Evolutionary conservation across 2,329 filamentous ascomycete genomes (phyloP).

Genomic region (Phoma sp.): DNA sequence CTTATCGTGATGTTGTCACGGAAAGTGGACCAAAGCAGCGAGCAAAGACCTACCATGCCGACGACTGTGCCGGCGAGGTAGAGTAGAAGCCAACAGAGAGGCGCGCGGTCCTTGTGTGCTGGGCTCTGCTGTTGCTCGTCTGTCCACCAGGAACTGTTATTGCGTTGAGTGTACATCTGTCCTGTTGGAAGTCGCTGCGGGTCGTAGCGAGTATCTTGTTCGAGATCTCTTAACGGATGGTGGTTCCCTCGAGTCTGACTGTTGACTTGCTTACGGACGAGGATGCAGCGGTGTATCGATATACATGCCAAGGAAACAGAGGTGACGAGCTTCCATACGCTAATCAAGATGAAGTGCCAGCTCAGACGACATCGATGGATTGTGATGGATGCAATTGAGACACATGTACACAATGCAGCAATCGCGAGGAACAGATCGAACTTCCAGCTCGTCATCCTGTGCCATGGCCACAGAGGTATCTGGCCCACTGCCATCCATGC

Average conservation of each 20-base stretch:
- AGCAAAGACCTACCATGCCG: constrained; percentile 21
- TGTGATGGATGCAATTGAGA: constrained; percentile 21
- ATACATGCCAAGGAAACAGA: constrained; percentile 20
- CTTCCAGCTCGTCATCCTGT: constrained; percentile 4
- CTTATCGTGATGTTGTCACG: constrained; percentile 19
- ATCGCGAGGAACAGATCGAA: constrained; percentile 18
- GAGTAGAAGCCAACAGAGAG: constrained; percentile 23
- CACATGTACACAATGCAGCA: constrained; percentile 14
- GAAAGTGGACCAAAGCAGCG: constrained; percentile 19
- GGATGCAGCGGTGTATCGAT: constrained; percentile 21
- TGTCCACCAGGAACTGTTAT: no score
- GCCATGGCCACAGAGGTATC: constrained; percentile 20
- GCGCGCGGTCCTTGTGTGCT: neutral
- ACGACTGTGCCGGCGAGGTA: constrained; percentile 21
- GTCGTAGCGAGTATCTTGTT: no score
- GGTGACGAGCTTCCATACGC: constrained; percentile 25
- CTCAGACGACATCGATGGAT: constrained; percentile 25
- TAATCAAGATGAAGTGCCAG: constrained; percentile 26
- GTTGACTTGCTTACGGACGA: no score
- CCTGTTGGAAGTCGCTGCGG: no score
- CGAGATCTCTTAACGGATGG: no score
- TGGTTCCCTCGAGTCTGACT: no score
- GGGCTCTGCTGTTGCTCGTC: no score
- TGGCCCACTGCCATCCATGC: constrained; percentile 51
- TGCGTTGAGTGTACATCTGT: no score